Evolutionary conservation across 768 basidiomycete species (phyloP), one percentile per base, ranked within the genome.

Genomic region (Leccinum subtestaceum): DNA sequence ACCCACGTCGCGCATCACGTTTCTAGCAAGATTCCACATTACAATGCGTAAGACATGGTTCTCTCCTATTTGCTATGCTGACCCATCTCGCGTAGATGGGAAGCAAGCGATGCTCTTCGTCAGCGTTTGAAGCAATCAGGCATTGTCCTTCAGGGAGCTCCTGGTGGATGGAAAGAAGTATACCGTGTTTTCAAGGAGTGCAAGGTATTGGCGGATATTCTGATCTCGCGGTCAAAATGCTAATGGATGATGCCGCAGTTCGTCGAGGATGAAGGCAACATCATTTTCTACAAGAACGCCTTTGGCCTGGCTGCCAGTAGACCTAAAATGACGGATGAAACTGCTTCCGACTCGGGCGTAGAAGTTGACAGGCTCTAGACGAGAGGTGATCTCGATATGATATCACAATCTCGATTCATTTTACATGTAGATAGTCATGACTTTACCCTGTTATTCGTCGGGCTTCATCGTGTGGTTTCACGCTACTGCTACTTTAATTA

Each of bases 11-110:
- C 86, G 23, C 96, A 98, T 75, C 96, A 98, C 74, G 84, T 96
- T 60, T 86, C 82, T 61, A 92, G 89, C 83, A 96, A 95, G 78
- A 98, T 99, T 63, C 96, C 96, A 19, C 96, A 99, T 74, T 98
- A 94, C 73, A 78, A 93, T 61, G 91, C 91, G 77, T 87, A 67
- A 66, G 83, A 17, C 5, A 19, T 19, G 38, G 19, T 49, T 0
- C 9, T 43, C 19, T 27, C 46, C n/a, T 19, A 32, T 29, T 23
- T 0, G 1, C 21, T 6, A 13, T 21, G 7, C 52, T 63, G 21
- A 67, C 43, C 23, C 6, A 43, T 40, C 4, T 48, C 38, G 38
- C 11, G 19, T 60, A 87, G 87, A 72, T 96, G 94, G 94, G 95
- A 96, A 69, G 96, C 96, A 21, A 85, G 88, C 29, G 83, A 81